phyloP scores from a whole-genome alignment of 2,329 filamentous ascomycete genomes.

The Sporothrix variecibatus region DNA sequence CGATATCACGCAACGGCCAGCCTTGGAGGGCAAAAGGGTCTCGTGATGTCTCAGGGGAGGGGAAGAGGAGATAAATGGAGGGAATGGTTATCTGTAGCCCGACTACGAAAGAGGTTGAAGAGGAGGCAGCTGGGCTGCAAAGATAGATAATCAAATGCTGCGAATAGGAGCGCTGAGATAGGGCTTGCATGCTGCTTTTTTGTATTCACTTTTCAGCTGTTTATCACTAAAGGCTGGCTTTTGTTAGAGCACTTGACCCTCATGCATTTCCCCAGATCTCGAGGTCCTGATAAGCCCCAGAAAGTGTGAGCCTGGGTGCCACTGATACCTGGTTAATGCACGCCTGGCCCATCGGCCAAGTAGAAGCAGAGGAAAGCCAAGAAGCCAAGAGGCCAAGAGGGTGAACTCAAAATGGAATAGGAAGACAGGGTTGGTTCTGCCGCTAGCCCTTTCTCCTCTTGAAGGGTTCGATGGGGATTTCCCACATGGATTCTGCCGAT shows the following conservation, averaged over 20 bases:
- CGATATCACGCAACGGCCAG: constrained; percentile 22
- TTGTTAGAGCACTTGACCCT: not conserved
- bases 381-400: not conserved
- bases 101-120: not conserved
- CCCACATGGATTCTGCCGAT: constrained; percentile 10
- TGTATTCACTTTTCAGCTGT: not conserved
- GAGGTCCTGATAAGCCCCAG: not conserved
- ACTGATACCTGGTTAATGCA: not conserved
- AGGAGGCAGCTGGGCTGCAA: not conserved
- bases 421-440: constrained; percentile 16
- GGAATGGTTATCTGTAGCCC: not conserved
- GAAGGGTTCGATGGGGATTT: not conserved
- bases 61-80: not conserved
- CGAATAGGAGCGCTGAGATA: not conserved
- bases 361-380: not conserved
- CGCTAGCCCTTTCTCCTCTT: not conserved
- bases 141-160: not conserved
- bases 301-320: not conserved
- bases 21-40: not conserved
- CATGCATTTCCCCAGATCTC: constrained; percentile 7
- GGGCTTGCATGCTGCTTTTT: not conserved
- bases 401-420: constrained; percentile 2
- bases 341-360: not conserved
- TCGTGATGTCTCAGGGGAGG: not conserved
- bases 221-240: not conserved